Evolutionary conservation across 2,329 filamentous ascomycete species (phyloP).

Genomic region (Colletotrichum neosansevieriae): DNA sequence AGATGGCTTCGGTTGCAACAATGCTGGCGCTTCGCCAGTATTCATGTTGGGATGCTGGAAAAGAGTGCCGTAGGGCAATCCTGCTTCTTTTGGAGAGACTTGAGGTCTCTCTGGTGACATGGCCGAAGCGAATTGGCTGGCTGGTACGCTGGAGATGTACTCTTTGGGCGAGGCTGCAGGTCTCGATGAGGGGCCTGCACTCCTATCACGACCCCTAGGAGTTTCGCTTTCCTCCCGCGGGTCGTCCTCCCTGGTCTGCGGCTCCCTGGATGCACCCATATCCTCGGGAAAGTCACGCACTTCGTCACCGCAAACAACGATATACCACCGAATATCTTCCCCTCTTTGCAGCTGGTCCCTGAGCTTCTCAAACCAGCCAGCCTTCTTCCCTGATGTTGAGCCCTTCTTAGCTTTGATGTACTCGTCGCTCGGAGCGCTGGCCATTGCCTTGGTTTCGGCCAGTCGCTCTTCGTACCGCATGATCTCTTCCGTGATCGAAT

Average conservation of each 20-base stretch:
- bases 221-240: conserved; percentile 30
- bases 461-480: conserved; percentile 62
- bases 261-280: conserved; percentile 19
- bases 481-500: conserved; percentile 66
- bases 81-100: conserved; percentile 32
- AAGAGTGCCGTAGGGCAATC: conserved; percentile 35
- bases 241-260: conserved; percentile 26
- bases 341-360: conserved; percentile 68
- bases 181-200: conserved; percentile 30
- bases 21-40: conserved; percentile 38
- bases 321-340: conserved; percentile 70
- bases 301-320: conserved; percentile 73
- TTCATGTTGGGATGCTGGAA: conserved; percentile 42
- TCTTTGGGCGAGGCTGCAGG: conserved; percentile 24
- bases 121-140: conserved; percentile 35
- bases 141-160: conserved; percentile 33
- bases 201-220: conserved; percentile 22
- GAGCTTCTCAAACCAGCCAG: conserved; percentile 68
- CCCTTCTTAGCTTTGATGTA: conserved; percentile 50
- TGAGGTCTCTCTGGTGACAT: conserved; percentile 34
- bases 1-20: conserved; percentile 41
- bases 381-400: conserved; percentile 47
- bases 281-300: conserved; percentile 59
- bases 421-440: conserved; percentile 53
- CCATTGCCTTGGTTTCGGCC: conserved; percentile 51